Evolutionary conservation across 2,329 filamentous ascomycete species (phyloP), one percentile per base, ranked within the genome.

Genomic region (Aspergillus intermedius): DNA sequence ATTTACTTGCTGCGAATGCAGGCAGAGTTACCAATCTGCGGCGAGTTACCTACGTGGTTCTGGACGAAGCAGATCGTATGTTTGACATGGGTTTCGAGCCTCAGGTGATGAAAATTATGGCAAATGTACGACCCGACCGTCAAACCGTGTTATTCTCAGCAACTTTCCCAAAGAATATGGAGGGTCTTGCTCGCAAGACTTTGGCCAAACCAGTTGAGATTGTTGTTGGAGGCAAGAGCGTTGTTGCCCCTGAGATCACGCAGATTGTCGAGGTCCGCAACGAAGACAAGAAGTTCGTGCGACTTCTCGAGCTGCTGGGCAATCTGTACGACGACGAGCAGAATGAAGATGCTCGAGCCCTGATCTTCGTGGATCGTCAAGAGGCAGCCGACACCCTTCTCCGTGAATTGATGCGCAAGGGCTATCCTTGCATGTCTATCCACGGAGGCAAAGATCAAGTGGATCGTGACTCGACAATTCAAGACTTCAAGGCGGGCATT

Each of bases 31-130:
- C 91, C 10, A 97, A 94, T 62, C 77, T 98, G 49, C 83, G 81
- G 57, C 81, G 93, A 54, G 88, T 95, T 10, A 93, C 89, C 0
- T 98, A 97, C 66, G 83, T 96, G 21, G 93, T 98, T 9, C 80
- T 98, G 35, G 93, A 98, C 65, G 93, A 98, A 72, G 93, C 93
- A 43, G 93, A 98, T 70, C 86, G 93, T 53, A 97, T 98, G 93
- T 96, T 97, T 65, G 93, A 98, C 67, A 97, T 98, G 93, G 93
- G 93, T 12, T 98, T 98, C 63, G 91, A 95, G 70, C 91, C 93
- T 2, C 93, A 98, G 68, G 91, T 98, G 47, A 93, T 93, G 82
- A 96, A 95, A 69, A 93, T 98, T 50, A 84, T 97, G 64, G 83
- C 83, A 56, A 95, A 93, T 61, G 87, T 95, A 66, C 85, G 93